Evolutionary conservation across 179 eudicot species (phyloP).

Genomic region (Beta lomatogona): DNA sequence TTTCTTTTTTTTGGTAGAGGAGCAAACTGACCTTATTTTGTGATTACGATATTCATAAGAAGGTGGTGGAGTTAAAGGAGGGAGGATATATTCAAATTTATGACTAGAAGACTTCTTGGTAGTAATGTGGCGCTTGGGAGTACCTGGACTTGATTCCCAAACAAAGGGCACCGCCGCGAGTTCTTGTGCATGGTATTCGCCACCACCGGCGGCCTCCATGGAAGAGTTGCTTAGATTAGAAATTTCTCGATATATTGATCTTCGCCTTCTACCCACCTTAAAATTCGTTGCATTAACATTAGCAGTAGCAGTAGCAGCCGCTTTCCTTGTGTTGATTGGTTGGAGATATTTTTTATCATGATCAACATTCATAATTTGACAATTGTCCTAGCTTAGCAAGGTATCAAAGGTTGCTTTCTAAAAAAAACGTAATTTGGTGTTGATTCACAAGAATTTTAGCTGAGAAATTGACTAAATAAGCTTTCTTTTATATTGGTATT

Average conservation of each 20-base stretch:
- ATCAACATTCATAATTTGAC: conserved; percentile 6
- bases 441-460: background rate
- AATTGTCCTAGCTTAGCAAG: conserved; percentile 1
- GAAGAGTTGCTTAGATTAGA: conserved; percentile 8
- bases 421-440: background rate
- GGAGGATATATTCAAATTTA: background rate
- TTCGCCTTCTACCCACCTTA: background rate
- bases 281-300: background rate
- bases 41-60: background rate
- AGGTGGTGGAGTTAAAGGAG: conserved; percentile 24
- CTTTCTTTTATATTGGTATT: background rate
- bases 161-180: conserved; percentile 22
- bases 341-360: conserved; percentile 3
- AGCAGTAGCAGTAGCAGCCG: background rate
- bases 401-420: background rate
- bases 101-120: background rate
- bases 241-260: background rate
- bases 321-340: background rate
- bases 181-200: conserved; percentile 17
- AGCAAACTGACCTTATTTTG: background rate
- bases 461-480: background rate
- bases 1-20: conserved; percentile 4
- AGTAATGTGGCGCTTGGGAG: conserved; percentile 11
- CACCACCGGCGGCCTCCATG: background rate
- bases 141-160: conserved; percentile 23